Conservation (phyloP, 352 stramenopile genomes). For the Phytopythium aichiense region DNA sequence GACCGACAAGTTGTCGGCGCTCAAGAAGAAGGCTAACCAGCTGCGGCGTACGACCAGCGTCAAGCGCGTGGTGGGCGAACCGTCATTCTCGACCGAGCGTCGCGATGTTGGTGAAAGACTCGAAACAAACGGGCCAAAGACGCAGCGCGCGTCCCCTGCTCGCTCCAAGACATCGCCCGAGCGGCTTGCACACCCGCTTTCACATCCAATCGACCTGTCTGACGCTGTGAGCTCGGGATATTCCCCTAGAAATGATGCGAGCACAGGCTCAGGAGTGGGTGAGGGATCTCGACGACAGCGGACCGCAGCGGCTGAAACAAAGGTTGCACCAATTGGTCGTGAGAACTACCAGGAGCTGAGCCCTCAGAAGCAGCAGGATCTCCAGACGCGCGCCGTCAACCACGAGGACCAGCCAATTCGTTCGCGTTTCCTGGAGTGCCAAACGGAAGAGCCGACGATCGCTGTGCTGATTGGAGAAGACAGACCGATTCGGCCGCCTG, state of each 20-base stretch:
- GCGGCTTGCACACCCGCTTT: background rate
- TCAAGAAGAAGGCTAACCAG: constrained; percentile 60
- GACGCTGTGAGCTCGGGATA: background rate
- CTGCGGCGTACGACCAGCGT: constrained; percentile 40
- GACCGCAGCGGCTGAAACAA: background rate
- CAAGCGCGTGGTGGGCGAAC: constrained; percentile 19
- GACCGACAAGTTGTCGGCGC: constrained; percentile 40
- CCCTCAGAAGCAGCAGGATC: constrained; percentile 38
- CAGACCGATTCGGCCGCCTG: constrained; percentile 35
- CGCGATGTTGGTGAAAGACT: background rate
- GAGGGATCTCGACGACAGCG: background rate
- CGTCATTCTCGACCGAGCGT: background rate
- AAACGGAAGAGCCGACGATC: background rate
- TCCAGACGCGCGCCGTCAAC: constrained; percentile 26
- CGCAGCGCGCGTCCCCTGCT: background rate
- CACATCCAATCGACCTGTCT: background rate
- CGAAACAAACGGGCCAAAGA: background rate
- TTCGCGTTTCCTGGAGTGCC: constrained; percentile 22
- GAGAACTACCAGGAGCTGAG: constrained; percentile 18
- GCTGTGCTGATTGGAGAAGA: constrained; percentile 14
- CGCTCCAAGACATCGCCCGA: constrained; percentile 11
- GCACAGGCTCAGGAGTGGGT: background rate
- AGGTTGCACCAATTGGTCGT: background rate
- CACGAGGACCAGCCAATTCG: constrained; percentile 31
- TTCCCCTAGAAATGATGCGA: background rate